A percentile compares a stretch with the other conserved stretches of the same genome.
Conservation (phyloP, 441 rosid species). For the Gossypium lobatum region DNA sequence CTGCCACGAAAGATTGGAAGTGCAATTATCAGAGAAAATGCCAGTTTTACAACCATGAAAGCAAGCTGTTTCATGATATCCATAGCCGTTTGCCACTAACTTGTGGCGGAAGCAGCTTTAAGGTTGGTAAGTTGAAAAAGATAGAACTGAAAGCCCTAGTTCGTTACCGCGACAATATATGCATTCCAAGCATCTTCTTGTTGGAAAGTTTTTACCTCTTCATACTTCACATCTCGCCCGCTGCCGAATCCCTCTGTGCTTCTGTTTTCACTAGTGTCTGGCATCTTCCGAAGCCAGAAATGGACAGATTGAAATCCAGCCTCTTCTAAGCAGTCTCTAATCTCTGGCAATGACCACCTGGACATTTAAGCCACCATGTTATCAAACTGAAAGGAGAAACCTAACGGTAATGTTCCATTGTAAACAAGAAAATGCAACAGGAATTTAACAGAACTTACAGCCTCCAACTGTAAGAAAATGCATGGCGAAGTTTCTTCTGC, state of each 20-base stretch:
- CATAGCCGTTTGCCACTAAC: neutral
- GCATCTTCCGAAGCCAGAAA: constrained; percentile 83
- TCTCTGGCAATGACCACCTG: constrained; percentile 89
- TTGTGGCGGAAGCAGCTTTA: neutral
- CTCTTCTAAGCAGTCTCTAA: constrained; percentile 79
- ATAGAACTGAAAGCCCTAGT: neutral
- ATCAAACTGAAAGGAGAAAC: neutral
- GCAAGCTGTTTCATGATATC: too few species aligned
- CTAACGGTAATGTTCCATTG: neutral
- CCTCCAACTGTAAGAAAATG: constrained; percentile 89
- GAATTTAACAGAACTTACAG: constrained; percentile 42
- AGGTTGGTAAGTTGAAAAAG: neutral
- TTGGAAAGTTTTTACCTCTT: constrained; percentile 57
- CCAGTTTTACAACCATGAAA: neutral
- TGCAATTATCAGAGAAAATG: neutral
- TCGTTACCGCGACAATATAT: constrained; percentile 56
- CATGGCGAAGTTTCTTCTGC: constrained; percentile 72
- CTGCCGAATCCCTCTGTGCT: constrained; percentile 61
- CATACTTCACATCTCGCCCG: constrained; percentile 57
- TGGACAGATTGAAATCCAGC: constrained; percentile 78
- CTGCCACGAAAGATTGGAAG: neutral
- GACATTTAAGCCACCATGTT: neutral
- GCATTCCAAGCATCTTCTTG: constrained; percentile 93
- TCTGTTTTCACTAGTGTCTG: constrained; percentile 52
- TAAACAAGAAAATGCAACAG: neutral